A percentile compares a stretch with the other conserved stretches of the same genome.
phyloP scores from a whole-genome alignment of 2,329 filamentous ascomycete genomes.

The Ophiostoma perfectum region DNA sequence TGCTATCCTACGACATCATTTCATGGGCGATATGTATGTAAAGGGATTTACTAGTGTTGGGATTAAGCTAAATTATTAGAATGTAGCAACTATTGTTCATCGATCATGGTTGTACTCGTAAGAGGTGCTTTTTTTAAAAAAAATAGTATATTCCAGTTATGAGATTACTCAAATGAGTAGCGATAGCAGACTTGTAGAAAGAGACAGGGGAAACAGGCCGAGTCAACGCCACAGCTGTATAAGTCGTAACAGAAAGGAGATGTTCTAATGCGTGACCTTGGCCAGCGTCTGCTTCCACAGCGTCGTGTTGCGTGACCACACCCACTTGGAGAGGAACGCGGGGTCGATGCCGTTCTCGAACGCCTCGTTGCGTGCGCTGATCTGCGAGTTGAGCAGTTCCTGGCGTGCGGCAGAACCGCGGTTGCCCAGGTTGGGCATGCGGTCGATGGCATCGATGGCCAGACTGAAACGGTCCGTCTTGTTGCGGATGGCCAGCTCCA shows the following conservation, averaged over 20 bases:
- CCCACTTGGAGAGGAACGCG: constrained; percentile 59
- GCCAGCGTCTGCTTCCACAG: neutral
- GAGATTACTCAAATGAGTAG: too few relatives aligned
- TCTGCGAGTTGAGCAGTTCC: constrained; percentile 58
- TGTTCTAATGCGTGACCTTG: neutral
- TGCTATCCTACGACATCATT: too few relatives aligned
- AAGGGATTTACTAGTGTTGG: too few relatives aligned
- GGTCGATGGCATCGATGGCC: constrained; percentile 71
- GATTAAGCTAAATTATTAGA: too few relatives aligned
- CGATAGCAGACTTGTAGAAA: neutral
- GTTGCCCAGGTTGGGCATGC: constrained; percentile 58
- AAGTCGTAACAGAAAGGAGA: neutral
- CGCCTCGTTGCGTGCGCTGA: constrained; percentile 57
- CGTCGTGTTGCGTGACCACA: constrained; percentile 46
- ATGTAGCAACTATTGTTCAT: too few relatives aligned
- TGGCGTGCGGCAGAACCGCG: constrained; percentile 58
- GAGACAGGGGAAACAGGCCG: neutral
- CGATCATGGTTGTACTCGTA: too few relatives aligned
- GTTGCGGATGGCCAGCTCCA: constrained; percentile 73
- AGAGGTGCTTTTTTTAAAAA: neutral
- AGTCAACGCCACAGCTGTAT: neutral
- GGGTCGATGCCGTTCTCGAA: constrained; percentile 69
- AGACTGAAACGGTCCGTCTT: constrained; percentile 71
- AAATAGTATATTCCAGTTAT: neutral
- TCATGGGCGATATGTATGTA: neutral